phyloP scores from a whole-genome alignment of 2,329 filamentous ascomycete genomes.

The Diaporthe humulicola region DNA sequence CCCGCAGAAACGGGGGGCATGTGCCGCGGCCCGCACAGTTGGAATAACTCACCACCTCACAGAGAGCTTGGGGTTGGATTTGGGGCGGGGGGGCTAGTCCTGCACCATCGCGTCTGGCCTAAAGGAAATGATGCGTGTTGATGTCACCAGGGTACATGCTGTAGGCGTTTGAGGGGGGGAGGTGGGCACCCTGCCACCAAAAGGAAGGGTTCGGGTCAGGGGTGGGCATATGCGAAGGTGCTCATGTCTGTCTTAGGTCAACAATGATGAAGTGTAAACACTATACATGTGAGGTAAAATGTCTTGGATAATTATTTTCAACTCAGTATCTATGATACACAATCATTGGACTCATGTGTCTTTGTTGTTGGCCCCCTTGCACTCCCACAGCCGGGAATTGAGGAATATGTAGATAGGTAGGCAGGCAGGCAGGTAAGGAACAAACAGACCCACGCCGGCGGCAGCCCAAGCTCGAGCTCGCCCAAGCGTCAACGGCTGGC shows the following conservation, averaged over 20 bases:
- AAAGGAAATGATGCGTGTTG: conserved; percentile 4
- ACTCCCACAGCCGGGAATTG: neutral
- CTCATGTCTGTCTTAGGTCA: neutral
- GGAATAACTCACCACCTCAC: neutral
- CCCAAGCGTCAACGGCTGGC: conserved; percentile 22
- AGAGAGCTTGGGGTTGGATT: neutral
- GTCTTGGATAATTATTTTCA: no score
- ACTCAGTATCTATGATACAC: neutral
- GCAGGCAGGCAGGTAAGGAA: no score
- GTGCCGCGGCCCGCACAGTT: conserved; percentile 24
- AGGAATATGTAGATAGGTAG: neutral
- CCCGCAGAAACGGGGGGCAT: conserved; percentile 9
- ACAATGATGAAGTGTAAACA: neutral
- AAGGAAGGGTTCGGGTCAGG: neutral
- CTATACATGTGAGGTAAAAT: no score
- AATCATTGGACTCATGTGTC: neutral
- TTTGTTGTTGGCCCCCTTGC: neutral
- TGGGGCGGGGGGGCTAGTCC: neutral
- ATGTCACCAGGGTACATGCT: conserved; percentile 11
- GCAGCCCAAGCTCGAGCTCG: neutral
- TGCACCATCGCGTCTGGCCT: conserved; percentile 23
- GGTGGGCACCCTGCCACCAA: neutral
- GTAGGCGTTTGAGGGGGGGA: neutral
- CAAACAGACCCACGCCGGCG: conserved; percentile 19
- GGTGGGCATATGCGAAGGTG: neutral